Percentiles rank a stretch among this genome's conserved stretches.
Evolutionary conservation across 2,329 filamentous ascomycete species (phyloP).

Genomic region (Dendrostoma leiphaemia): DNA sequence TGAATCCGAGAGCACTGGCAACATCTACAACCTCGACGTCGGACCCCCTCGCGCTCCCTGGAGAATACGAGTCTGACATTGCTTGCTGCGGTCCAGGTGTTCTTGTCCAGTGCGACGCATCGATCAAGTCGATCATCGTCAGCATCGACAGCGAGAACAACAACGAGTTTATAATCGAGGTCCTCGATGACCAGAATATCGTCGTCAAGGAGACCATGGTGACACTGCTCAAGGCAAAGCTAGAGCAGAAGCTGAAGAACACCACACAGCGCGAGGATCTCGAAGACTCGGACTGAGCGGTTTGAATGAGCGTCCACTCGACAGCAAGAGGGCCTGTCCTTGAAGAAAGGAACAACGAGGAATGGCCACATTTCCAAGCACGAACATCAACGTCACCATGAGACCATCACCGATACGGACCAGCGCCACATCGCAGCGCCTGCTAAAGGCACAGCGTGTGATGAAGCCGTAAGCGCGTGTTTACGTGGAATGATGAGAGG

Average conservation of each 20-base stretch:
- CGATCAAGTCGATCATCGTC: slow-evolving; percentile 81
- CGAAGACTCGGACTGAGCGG: slow-evolving; percentile 52
- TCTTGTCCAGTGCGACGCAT: slow-evolving; percentile 79
- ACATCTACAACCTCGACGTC: too few species aligned
- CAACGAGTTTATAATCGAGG: slow-evolving; percentile 76
- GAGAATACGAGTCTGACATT: slow-evolving; percentile 2
- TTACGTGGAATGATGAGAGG: too few species aligned
- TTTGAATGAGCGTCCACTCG: neutral
- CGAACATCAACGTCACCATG: too few species aligned
- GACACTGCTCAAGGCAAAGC: slow-evolving; percentile 60
- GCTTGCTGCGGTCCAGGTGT: slow-evolving; percentile 50
- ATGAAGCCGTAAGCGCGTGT: too few species aligned
- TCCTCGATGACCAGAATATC: slow-evolving; percentile 74
- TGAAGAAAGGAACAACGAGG: too few species aligned
- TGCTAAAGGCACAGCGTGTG: too few species aligned
- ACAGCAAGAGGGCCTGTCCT: too few species aligned
- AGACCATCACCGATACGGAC: too few species aligned
- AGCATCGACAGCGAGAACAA: slow-evolving; percentile 70
- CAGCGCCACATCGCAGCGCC: too few species aligned
- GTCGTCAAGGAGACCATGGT: slow-evolving; percentile 75
- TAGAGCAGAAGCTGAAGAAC: slow-evolving; percentile 59
- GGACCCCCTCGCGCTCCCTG: neutral
- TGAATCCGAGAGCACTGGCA: too few species aligned
- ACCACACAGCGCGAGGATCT: slow-evolving; percentile 43
- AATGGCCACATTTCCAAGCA: too few species aligned